Evolutionary conservation across 1,139 yeast species (phyloP), one percentile per base, ranked within the genome.

Genomic region (Geotrichum cucujoidarum): DNA sequence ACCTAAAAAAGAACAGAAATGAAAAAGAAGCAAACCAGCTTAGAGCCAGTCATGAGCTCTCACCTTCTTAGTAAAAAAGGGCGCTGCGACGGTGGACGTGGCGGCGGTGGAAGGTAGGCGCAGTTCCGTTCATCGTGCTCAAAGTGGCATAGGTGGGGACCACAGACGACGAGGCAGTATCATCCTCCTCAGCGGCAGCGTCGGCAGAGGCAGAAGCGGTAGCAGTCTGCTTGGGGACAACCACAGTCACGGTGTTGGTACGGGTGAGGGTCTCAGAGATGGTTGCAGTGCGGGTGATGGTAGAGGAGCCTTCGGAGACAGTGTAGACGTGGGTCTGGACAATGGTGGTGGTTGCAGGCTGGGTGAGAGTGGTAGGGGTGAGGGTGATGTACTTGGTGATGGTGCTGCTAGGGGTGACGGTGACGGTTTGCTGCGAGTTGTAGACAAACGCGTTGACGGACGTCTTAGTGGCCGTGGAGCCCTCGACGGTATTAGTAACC

Each of bases 391-490:
- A 29, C 36, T 37, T 33, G n/a, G 40, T 43, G 31, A 37, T 35
- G 13, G 40, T 35, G 14, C 25, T 11, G 27, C 31, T 17, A 13
- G 41, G 34, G 14, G 46, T 35, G 24, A 24, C 14, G 14, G 46
- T 43, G 21, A 29, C 46, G 20, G 46, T 36, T 17, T 43, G 25
- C 7, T 22, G 39, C 2, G 45, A 33, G 33, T 41, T 42, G 46
- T 46, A 46, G 7, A 37, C 31, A 37, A 46, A 46, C 16, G 22
- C 41, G 31, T 46, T 46, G 29, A 41, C 46, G 35, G 43, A 24
- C n/a, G 46, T 27, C 16, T 11, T 17, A 16, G 42, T 34, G 8
- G 20, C 33, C n/a, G 29, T 18, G 11, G 42, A 17, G 11, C 16
- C n/a, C 13, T 35, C 27, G 13, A 32, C 43, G 21, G 39, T 37